Conservation (phyloP, 768 basidiomycete genomes). For the Naganishia randhawae region DNA sequence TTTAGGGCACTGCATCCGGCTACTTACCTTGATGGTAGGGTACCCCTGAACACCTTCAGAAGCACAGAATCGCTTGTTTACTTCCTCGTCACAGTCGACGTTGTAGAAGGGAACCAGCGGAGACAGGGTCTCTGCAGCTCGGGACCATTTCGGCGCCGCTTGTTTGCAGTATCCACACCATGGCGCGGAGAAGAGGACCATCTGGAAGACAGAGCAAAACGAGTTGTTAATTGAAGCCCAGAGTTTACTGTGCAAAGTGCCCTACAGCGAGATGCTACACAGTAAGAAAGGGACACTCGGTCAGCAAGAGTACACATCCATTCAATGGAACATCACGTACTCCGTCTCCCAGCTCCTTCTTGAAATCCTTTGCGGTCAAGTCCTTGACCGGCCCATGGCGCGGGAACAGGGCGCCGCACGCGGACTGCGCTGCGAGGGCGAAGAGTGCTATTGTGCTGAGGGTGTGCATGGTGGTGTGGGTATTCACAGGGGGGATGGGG, state of each 20-base stretch:
- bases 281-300: not conserved
- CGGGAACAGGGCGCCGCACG: conserved; percentile 22
- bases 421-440: conserved; percentile 15
- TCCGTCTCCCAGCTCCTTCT: conserved; percentile 24
- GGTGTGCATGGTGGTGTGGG: conserved; percentile 1
- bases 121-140: conserved; percentile 70
- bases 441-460: not conserved
- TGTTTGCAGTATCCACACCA: conserved; percentile 29
- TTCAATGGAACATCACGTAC: not conserved
- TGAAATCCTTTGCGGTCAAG: conserved; percentile 18
- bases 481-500: no score
- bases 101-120: conserved; percentile 85
- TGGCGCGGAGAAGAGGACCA: conserved; percentile 27
- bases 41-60: conserved; percentile 82
- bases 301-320: not conserved
- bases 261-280: conserved; percentile 26
- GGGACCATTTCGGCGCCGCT: conserved; percentile 76
- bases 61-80: conserved; percentile 76
- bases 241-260: not conserved
- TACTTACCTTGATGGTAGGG: conserved; percentile 77
- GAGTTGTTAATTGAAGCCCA: not conserved
- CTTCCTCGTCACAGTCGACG: conserved; percentile 81
- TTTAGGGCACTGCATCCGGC: not conserved
- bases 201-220: conserved; percentile 5
- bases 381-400: conserved; percentile 19